Conservation (phyloP, 2,329 filamentous ascomycete species). For the Fusarium beomiforme region DNA sequence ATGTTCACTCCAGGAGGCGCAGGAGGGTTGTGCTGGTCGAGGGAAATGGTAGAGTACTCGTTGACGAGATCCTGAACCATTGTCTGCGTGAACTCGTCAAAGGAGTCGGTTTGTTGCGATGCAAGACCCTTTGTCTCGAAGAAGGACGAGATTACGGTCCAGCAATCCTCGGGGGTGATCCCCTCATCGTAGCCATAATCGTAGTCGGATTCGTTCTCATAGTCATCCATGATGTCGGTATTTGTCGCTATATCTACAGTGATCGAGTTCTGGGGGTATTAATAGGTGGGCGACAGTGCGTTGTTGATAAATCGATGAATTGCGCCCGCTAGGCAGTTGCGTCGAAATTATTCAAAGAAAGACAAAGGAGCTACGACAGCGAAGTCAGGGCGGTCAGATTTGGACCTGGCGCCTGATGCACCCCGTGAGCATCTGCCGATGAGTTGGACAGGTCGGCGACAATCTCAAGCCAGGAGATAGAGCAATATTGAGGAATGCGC, state of each 20-base stretch:
- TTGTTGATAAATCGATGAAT: conserved; percentile 9
- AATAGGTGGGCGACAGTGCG: conserved; percentile 3
- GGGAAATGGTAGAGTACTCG: conserved; percentile 89
- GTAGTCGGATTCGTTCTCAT: conserved; percentile 70
- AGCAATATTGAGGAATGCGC: conserved; percentile 30
- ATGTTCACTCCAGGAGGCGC: conserved; percentile 80
- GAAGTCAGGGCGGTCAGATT: conserved; percentile 46
- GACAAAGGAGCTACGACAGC: conserved; percentile 34
- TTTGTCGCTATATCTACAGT: not conserved
- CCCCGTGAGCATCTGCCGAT: conserved; percentile 47
- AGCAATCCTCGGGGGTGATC: conserved; percentile 97
- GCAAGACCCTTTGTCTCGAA: conserved; percentile 96
- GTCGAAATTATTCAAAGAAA: conserved; percentile 31
- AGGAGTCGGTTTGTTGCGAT: conserved; percentile 97
- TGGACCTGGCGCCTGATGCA: conserved; percentile 47
- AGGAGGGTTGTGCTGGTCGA: conserved; percentile 90
- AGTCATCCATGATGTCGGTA: conserved; percentile 60
- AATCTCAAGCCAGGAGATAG: conserved; percentile 24
- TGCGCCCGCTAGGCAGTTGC: conserved; percentile 8
- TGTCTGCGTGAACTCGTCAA: conserved; percentile 94
- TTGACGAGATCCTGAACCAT: conserved; percentile 95
- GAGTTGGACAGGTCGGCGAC: conserved; percentile 34
- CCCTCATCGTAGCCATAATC: conserved; percentile 74
- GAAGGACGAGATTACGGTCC: conserved; percentile 96
- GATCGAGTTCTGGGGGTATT: not conserved